Evolutionary conservation across 208 protist genomes (phyloP), one percentile per base, ranked within the genome.

Genomic region (Trypanosoma grayi): DNA sequence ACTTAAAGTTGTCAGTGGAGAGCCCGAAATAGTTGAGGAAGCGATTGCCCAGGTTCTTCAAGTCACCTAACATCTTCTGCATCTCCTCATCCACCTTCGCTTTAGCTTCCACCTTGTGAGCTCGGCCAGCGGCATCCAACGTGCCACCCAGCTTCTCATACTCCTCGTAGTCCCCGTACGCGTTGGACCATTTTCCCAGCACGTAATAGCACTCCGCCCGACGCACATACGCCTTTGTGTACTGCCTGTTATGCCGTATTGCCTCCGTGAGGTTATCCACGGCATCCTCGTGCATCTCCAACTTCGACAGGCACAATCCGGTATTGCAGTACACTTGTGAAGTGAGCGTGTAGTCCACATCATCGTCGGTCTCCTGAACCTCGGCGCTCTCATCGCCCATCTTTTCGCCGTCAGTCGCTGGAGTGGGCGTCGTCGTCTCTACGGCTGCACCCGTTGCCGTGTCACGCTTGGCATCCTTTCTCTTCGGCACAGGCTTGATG

Each of bases 1-100:
- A 93, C 77, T 99, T 93, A 68, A 99, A 99, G 76, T 98, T 98
- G 55, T 99, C 95, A 11, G 94, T 96, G 2, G 83, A 96, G 11
- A 99, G 57, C 10, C 98, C 98, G 76, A 99, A 98, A 59, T 94
- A 95, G 20, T 96, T 94, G 8, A 99, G 77, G 31, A 98, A 72
- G n/a, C 78, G 84, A 70, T 98, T 98, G 7, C 98, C 98, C 1
- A 99, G 59, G 51, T 97, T 85, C 73, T 99, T 99, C 37, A 99
- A 76, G 48, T 99, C 86, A 24, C 89, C 83, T 22, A 98, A 36
- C 93, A 98, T 98, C 69, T 98, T 95, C 52, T 96, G 77, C 83
- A 97, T 92, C 53, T 98, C 90, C 37, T 83, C 75, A 52, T 98
- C 92, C 44, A 92, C 78, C 69, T 97, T 92, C 27, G 47, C 70